These are phyloP conservation scores for Phymatotrichopsis omnivora DNA, from an alignment of 2,329 filamentous ascomycete genomes.

Conservation along the genomic window DNA sequence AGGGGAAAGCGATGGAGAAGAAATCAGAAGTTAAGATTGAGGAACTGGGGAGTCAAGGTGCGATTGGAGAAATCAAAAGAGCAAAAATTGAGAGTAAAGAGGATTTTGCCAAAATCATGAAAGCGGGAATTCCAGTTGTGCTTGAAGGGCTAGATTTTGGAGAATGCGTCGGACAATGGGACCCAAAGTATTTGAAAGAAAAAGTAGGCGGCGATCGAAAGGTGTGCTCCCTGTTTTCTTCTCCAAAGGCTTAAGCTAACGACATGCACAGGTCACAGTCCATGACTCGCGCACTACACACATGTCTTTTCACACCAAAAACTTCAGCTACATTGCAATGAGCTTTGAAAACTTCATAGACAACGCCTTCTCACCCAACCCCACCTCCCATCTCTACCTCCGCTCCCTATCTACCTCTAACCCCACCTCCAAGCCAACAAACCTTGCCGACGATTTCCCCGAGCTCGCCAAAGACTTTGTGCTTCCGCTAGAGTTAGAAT, in stretches of 20 bases:
- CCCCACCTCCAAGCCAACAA: conserved; percentile 60
- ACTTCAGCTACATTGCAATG: conserved; percentile 65
- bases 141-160: conserved; percentile 58
- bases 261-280: conserved; percentile 52
- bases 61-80: conserved; percentile 30
- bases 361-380: conserved; percentile 35
- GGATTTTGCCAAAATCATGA: conserved; percentile 52
- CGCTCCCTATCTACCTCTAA: conserved; percentile 61
- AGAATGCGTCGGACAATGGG: conserved; percentile 57
- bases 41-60: conserved; percentile 4
- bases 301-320: conserved; percentile 76
- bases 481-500: conserved; percentile 51
- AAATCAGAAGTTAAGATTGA: conserved; percentile 10
- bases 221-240: conserved; percentile 36
- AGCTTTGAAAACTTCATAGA: conserved; percentile 57
- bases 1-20: conserved; percentile 20
- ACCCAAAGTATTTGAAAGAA: conserved; percentile 53
- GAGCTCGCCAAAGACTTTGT: conserved; percentile 57
- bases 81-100: conserved; percentile 43
- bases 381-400: conserved; percentile 51
- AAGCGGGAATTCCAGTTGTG: conserved; percentile 51
- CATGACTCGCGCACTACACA: conserved; percentile 48
- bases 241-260: conserved; percentile 19
- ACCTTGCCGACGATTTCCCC: conserved; percentile 61
- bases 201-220: conserved; percentile 52